Conservation (phyloP, 352 stramenopile species). For the Pilasporangium apinafurcum region DNA sequence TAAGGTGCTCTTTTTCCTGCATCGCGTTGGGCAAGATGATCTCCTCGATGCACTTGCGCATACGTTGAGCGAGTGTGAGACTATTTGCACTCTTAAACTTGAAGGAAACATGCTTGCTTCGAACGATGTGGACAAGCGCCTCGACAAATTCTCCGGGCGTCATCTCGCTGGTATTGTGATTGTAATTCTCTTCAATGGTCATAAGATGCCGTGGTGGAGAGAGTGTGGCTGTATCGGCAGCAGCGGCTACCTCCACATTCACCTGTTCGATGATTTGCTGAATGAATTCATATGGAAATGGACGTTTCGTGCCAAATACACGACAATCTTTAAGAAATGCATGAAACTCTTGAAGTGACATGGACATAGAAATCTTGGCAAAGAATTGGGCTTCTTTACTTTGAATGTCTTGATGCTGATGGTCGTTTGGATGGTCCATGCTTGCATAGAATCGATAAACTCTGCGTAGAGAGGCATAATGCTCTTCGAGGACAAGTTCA, state of each 20-base stretch:
- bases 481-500: slow-evolving; percentile 32
- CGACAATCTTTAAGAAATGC: slow-evolving; percentile 62
- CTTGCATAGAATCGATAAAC: slow-evolving; percentile 57
- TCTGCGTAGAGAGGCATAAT: slow-evolving; percentile 29
- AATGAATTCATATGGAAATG: slow-evolving; percentile 59
- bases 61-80: slow-evolving; percentile 24
- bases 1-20: slow-evolving; percentile 37
- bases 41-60: slow-evolving; percentile 42
- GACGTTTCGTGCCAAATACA: slow-evolving; percentile 36
- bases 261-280: slow-evolving; percentile 49
- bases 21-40: slow-evolving; percentile 48
- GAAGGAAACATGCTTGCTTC: slow-evolving; percentile 28
- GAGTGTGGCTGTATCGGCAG: slow-evolving; percentile 12
- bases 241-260: slow-evolving; percentile 26
- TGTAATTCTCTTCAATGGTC: neutral
- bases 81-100: neutral
- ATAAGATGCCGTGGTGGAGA: slow-evolving; percentile 1
- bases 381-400: slow-evolving; percentile 58
- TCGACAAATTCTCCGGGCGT: slow-evolving; percentile 64
- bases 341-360: slow-evolving; percentile 63
- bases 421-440: slow-evolving; percentile 19
- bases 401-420: neutral
- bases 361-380: slow-evolving; percentile 51
- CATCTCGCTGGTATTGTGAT: slow-evolving; percentile 35
- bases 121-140: slow-evolving; percentile 43